Base-by-base conservation (phyloP, 768 basidiomycete genomes). In the Mycena galericulata region DNA sequence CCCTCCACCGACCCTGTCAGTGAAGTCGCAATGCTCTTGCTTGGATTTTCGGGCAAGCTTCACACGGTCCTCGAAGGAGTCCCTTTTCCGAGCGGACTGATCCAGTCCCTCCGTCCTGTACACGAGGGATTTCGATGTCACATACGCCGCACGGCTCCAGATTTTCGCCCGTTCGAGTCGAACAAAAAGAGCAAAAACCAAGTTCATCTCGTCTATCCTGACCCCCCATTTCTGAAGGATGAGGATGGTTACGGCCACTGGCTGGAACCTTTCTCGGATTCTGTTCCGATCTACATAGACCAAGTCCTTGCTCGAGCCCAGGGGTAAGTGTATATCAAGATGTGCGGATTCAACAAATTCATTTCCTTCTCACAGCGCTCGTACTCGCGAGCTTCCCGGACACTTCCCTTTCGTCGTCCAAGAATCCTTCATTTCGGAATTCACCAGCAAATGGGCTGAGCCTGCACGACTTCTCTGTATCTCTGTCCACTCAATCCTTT, bases 301-400 rank as follows among this genome's bases (percentile, higher is more conserved):
- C n/a, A n/a, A n/a, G n/a, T n/a, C n/a, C n/a, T n/a, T n/a, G n/a
- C n/a, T n/a, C n/a, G n/a, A n/a, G n/a, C n/a, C n/a, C n/a, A n/a
- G n/a, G n/a, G n/a, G n/a, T n/a, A n/a, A n/a, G n/a, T n/a, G n/a
- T n/a, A n/a, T n/a, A n/a, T n/a, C n/a, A n/a, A n/a, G n/a, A n/a
- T n/a, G n/a, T n/a, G n/a, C n/a, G n/a, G n/a, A n/a, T n/a, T n/a
- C n/a, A n/a, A n/a, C n/a, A n/a, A 45, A n/a, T 58, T 49, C 32
- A 9, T 12, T 17, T 30, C 60, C 51, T 32, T 40, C 24, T 46
- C 22, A 11, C 62, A 94, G 93, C 24, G 87, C 92, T 1, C 84
- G 89, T 4, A 90, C 91, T 1, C 87, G 93, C 1, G 92, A 93
- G 71, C 83, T 93, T 0, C 92, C 91, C 0, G 89, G 87, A 17